Evolutionary conservation across 768 basidiomycete genomes (phyloP), one percentile per base, ranked within the genome.

Genomic region (Pleurotus platypus): DNA sequence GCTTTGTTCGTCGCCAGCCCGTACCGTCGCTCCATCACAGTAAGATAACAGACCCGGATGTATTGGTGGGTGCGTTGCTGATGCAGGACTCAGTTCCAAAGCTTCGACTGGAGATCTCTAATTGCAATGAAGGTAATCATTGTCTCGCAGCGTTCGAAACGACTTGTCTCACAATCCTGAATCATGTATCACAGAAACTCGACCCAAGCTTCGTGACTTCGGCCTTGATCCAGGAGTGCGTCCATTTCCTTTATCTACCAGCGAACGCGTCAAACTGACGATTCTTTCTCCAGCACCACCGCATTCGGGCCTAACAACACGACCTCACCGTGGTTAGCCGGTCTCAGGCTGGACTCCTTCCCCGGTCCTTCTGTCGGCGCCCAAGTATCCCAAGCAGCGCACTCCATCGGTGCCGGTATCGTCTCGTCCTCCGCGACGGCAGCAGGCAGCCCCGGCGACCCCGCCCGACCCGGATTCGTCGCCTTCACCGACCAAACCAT

Each of bases 61-160:
- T 30, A 30, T 11, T 30, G 30, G 30, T 30, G 5, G 30, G 30
- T 30, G 30, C 9, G 30, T 30, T 30, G 30, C 30, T 30, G 30
- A 30, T 16, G 24, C 38, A 27, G 38, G 55, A 46, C 18, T 5
- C 61, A 90, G 88, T 89, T 82, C 61, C 88, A 93, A 73, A 89
- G 87, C 63, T 90, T 91, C 62, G 86, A 90, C 66, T 92, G 91
- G 90, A 77, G 89, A 62, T 85, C 89, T 12, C 67, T 92, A 12
- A 67, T 88, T 49, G 78, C 72, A 20, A 90, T 91, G 86, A 89
- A 87, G 79, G 84, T 80, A 61, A 37, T 48, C 57, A 2, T 13
- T 18, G 4, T 8, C 27, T 49, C 22, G 22, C 5, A 24, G 22
- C 22, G 22, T 24, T 24, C 22, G 12, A 16, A 42, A 13, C 40